Percentiles rank a stretch among this genome's conserved stretches.
These are phyloP conservation scores for Anthostomella pinea DNA, from an alignment of 2,329 filamentous ascomycete species.

Conservation along the genomic window DNA sequence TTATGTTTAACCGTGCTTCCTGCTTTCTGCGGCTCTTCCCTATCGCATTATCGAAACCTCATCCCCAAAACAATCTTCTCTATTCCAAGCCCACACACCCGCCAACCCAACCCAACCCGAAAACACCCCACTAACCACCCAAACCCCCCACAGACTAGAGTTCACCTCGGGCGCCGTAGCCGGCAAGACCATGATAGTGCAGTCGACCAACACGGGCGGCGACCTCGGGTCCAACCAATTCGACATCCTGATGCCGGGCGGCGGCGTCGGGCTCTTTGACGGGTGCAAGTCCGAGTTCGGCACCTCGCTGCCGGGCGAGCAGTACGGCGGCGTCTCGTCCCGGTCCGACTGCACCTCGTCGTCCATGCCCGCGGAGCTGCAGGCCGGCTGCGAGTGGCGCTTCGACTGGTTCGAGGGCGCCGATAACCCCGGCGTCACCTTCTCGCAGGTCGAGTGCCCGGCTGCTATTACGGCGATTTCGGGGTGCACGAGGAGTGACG, in stretches of 20 bases:
- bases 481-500: conserved; percentile 34
- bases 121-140: no score
- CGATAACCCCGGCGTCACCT: conserved; percentile 45
- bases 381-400: conserved; percentile 49
- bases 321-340: conserved; percentile 46
- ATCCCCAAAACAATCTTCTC: no score
- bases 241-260: conserved; percentile 47
- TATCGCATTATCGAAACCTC: no score
- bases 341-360: conserved; percentile 37
- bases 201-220: conserved; percentile 55
- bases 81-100: background rate
- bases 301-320: conserved; percentile 36
- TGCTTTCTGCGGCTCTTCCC: background rate
- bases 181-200: conserved; percentile 56
- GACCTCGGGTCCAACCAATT: conserved; percentile 52
- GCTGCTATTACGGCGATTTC: conserved; percentile 41
- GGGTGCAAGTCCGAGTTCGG: conserved; percentile 43
- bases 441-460: conserved; percentile 47
- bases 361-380: conserved; percentile 40
- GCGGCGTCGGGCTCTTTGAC: conserved; percentile 48
- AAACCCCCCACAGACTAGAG: conserved; percentile 23
- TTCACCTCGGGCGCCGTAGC: conserved; percentile 41
- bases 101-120: no score
- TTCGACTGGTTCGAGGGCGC: conserved; percentile 52
- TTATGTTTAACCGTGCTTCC: background rate